phyloP scores from a whole-genome alignment of 202 grass and related monocot genomes.

The Hordeum pubiflorum region DNA sequence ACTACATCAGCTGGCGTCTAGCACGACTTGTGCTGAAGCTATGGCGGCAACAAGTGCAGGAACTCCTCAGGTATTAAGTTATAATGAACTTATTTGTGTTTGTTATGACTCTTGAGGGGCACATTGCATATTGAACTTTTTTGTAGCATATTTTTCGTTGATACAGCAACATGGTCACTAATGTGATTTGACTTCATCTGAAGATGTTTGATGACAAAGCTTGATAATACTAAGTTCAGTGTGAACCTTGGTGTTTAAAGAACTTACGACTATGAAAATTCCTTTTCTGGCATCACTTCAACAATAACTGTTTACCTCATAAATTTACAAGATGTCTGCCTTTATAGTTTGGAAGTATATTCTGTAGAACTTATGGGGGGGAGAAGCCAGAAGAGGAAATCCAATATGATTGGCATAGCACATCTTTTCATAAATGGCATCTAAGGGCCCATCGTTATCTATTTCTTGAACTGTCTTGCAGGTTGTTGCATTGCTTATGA shows the following conservation, averaged over 20 bases:
- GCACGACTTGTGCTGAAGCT: constrained; percentile 96
- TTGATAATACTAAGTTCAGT: constrained; percentile 12
- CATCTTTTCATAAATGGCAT: constrained; percentile 9
- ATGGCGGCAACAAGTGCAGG: constrained; percentile 98
- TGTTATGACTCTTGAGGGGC: not conserved
- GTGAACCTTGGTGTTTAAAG: not conserved
- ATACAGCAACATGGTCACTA: not conserved
- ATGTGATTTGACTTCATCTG: constrained; percentile 1
- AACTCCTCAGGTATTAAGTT: constrained; percentile 84
- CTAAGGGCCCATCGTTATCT: constrained; percentile 10
- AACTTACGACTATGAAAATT: constrained; percentile 4
- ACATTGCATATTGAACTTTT: not conserved
- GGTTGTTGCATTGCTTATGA: constrained; percentile 97
- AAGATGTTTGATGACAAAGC: not conserved
- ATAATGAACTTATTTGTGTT: constrained; percentile 8
- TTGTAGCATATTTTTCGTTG: not conserved
- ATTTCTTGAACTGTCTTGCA: constrained; percentile 42
- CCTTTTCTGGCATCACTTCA: constrained; percentile 10
- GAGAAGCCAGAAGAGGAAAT: constrained; percentile 12
- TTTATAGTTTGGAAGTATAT: not conserved
- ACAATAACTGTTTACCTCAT: not conserved
- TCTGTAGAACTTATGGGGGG: not conserved
- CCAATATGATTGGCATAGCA: not conserved
- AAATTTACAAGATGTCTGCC: not conserved
- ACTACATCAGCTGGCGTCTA: constrained; percentile 94